Conservation (phyloP, 306 rosid genomes). For the Vachellia pachyceras region DNA sequence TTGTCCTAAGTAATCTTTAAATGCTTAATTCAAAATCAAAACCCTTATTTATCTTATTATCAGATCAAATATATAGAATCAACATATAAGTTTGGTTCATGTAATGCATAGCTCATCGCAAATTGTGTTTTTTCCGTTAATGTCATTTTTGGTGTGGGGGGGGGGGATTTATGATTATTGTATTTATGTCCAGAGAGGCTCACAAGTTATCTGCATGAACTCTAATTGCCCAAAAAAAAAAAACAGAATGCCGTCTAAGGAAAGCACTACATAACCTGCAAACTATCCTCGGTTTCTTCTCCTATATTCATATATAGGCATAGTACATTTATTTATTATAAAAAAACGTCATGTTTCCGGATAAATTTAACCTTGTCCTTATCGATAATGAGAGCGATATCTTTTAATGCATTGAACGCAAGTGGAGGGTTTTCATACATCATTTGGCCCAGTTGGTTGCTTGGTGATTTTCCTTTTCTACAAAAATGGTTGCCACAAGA, state of each 20-base stretch:
- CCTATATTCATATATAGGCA: not conserved
- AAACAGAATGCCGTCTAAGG: constrained; percentile 62
- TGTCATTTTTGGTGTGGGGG: not conserved
- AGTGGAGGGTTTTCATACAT: constrained; percentile 26
- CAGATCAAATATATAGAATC: not conserved
- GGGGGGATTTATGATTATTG: not conserved
- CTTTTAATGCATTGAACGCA: constrained; percentile 45
- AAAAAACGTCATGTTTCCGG: constrained; percentile 17
- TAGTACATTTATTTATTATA: constrained; percentile 36
- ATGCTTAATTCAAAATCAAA: not conserved
- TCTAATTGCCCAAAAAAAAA: constrained; percentile 9
- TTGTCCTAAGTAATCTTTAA: not conserved
- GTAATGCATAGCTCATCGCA: not conserved
- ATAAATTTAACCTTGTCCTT: constrained; percentile 1
- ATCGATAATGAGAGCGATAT: constrained; percentile 40
- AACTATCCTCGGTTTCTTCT: constrained; percentile 14
- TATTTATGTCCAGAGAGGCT: not conserved
- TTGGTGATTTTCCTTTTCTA: constrained; percentile 28
- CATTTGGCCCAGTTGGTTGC: constrained; percentile 36
- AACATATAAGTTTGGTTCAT: not conserved
- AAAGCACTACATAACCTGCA: constrained; percentile 42
- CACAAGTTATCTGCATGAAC: constrained; percentile 13
- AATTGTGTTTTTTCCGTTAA: not conserved
- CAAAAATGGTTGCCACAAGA: not conserved
- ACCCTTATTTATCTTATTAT: not conserved